These are phyloP conservation scores for Solanum sitiens DNA, from an alignment of 257 asterid genomes.

Conservation along the genomic window DNA sequence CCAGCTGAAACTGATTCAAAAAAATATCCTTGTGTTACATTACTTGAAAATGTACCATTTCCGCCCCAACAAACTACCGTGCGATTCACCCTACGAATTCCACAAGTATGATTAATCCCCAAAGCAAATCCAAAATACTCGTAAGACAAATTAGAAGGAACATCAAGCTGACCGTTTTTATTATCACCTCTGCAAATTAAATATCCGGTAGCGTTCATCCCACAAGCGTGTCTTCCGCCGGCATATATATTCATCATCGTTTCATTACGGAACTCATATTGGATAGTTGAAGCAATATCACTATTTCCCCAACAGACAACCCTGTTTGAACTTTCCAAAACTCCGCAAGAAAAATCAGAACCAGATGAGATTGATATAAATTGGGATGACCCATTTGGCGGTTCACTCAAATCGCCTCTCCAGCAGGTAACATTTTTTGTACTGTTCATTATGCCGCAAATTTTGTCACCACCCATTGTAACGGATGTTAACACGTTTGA, in stretches of 20 bases:
- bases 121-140: conserved; percentile 44
- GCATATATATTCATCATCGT: conserved; percentile 45
- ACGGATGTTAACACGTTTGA: conserved; percentile 29
- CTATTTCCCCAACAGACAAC: conserved; percentile 63
- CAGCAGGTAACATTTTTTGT: conserved; percentile 38
- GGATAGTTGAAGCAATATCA: conserved; percentile 16
- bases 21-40: conserved; percentile 16
- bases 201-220: conserved; percentile 29
- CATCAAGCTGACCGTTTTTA: conserved; percentile 38
- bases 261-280: conserved; percentile 26
- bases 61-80: conserved; percentile 87
- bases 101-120: conserved; percentile 63
- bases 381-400: conserved; percentile 3
- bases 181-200: conserved; percentile 58
- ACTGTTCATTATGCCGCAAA: conserved; percentile 40
- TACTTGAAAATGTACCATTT: conserved; percentile 18
- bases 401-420: conserved; percentile 29
- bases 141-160: conserved; percentile 23
- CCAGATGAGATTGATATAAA: conserved; percentile 54
- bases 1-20: conserved; percentile 76
- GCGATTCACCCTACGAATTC: conserved; percentile 32
- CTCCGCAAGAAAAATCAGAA: conserved; percentile 56
- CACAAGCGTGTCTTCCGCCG: conserved; percentile 70
- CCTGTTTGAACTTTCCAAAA: conserved; percentile 12
- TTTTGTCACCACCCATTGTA: conserved; percentile 50